Conservation (phyloP, 1,284 basidiomycete genomes). For the Fomes fomentarius region DNA sequence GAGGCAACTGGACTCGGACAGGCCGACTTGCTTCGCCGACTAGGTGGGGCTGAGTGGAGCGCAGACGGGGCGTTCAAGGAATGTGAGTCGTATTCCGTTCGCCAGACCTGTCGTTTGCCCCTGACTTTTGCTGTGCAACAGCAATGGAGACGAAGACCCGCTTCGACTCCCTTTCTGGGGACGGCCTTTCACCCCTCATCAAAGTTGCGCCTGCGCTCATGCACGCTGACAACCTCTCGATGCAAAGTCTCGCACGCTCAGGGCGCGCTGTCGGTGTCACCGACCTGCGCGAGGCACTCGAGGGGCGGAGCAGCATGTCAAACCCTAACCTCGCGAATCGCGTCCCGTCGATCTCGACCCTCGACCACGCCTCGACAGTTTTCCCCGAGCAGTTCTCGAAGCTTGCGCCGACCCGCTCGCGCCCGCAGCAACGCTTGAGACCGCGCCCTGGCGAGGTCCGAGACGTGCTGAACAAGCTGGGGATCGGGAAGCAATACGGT, state of each 20-base stretch:
- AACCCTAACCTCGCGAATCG: conserved; percentile 61
- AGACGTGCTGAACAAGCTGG: conserved; percentile 76
- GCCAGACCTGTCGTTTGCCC: too few relatives aligned
- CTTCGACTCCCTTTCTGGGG: conserved; percentile 62
- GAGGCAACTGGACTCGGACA: conserved; percentile 66
- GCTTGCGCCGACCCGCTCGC: conserved; percentile 50
- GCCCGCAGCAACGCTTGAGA: conserved; percentile 49
- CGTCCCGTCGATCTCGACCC: conserved; percentile 73
- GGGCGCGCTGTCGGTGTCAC: conserved; percentile 81
- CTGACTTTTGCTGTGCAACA: conserved; percentile 29
- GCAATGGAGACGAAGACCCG: conserved; percentile 63
- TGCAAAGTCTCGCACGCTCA: conserved; percentile 78
- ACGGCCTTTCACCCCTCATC: conserved; percentile 71
- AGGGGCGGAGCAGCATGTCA: conserved; percentile 79
- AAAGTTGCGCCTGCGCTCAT: conserved; percentile 83
- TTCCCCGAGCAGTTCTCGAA: conserved; percentile 42
- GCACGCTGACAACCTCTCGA: conserved; percentile 86
- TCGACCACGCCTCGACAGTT: conserved; percentile 64
- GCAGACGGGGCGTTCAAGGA: conserved; percentile 75
- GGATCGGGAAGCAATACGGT: conserved; percentile 72
- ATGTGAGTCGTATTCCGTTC: conserved; percentile 53
- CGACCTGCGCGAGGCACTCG: conserved; percentile 84
- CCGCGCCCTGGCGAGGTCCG: conserved; percentile 71
- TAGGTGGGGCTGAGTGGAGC: conserved; percentile 66
- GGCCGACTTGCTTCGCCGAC: conserved; percentile 52